Base-by-base conservation (phyloP, 768 basidiomycete genomes). In the Cystofilobasidium bisporidii region DNA sequence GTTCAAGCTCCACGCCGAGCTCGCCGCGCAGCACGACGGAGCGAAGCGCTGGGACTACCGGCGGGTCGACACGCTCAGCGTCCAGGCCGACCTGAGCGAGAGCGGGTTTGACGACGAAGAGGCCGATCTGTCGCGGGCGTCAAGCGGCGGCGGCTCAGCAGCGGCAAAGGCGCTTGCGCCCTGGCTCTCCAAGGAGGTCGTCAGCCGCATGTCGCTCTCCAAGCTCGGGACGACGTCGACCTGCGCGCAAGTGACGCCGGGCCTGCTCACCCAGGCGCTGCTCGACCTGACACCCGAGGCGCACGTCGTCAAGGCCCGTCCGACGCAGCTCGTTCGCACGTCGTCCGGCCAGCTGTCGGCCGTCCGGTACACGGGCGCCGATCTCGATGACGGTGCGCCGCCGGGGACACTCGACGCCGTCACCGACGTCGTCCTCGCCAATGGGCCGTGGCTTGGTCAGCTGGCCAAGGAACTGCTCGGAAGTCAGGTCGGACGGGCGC, bases 361-460 rank as follows among this genome's bases (percentile, higher is more conserved):
- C 8, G 53, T 56, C 28, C 28, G 28, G 5, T 56, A 80, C 78
- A 9, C 82, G 83, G 15, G 82, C 87, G 50, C 74, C 75, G 24
- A 80, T 79, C 73, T 65, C 61, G n/a, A 75, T 75, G 28, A 63
- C 69, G 1, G 74, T 71, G 17, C 36, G 12, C 5, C 74, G 9
- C 40, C 60, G 24, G 61, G 69, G 22, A 30, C 61, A 56, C 75
- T 74, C 65, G 76, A 76, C n/a, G 72, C 87, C 22, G 75, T 80
- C 0, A 86, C 87, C 20, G 81, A 86, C 64, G 83, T 91, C 70
- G 79, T 94, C 47, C 76, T 96, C 60, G 82, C 85, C 47, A 88
- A 88, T n/a, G 91, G 91, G 30, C 87, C 89, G 20, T 96, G 91
- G 91, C 88, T 89, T 0, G 80, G 88, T 11, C 73, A 73, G 12